phyloP scores from a whole-genome alignment of 169 alveolate genomes.

The Plasmodium yoelii region DNA sequence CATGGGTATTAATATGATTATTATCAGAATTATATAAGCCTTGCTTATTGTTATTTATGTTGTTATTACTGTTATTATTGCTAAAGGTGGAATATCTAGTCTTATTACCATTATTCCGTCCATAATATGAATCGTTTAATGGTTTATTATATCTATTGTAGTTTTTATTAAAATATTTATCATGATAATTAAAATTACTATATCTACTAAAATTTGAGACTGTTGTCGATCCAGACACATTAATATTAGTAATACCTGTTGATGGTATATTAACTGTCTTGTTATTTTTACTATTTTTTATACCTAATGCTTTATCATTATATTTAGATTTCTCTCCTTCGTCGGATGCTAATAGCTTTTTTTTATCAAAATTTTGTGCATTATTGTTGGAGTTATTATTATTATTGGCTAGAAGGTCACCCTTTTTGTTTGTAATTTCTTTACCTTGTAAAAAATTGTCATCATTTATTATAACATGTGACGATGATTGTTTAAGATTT shows the following conservation, averaged over 20 bases:
- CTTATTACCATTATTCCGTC: conserved; percentile 23
- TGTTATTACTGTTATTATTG: too few relatives aligned
- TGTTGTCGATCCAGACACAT: conserved; percentile 10
- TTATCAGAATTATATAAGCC: conserved; percentile 29
- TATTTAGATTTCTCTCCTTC: conserved; percentile 30
- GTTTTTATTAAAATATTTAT: conserved; percentile 67
- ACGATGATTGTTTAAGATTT: conserved; percentile 16
- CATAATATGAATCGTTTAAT: conserved; percentile 15
- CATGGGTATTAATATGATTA: conserved; percentile 9
- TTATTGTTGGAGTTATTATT: not conserved
- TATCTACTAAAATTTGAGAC: conserved; percentile 28
- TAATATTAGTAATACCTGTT: conserved; percentile 2
- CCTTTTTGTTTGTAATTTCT: conserved; percentile 19
- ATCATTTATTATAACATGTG: conserved; percentile 4
- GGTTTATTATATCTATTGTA: conserved; percentile 60
- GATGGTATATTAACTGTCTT: not conserved
- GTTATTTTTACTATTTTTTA: conserved; percentile 47
- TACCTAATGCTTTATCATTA: conserved; percentile 33
- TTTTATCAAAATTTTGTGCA: conserved; percentile 27
- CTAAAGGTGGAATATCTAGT: conserved; percentile 16
- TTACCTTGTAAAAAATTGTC: conserved; percentile 23
- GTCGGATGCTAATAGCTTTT: conserved; percentile 19
- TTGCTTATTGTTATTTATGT: conserved; percentile 1
- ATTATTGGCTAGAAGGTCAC: conserved; percentile 7
- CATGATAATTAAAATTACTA: conserved; percentile 52